Base-by-base conservation (phyloP, 331 rosid genomes). In the Dryas integrifolia region DNA sequence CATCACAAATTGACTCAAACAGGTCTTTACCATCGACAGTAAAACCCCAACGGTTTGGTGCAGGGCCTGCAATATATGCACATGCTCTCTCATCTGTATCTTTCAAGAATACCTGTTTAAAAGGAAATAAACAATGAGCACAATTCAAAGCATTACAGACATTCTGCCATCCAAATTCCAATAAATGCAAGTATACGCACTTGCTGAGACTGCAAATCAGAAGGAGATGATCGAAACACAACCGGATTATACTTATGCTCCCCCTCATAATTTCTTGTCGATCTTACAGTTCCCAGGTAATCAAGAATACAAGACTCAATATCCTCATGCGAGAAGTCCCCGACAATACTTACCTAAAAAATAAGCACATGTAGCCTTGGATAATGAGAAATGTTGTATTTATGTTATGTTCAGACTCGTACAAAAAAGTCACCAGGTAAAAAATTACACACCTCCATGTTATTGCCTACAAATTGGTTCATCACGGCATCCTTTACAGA, bases 1-100 rank as follows among this genome's bases (percentile, higher is more conserved):
- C 82, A 72, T 77, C 78, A 58, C 65, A 74, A 67, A 88, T 72
- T 5, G 88, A 85, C 82, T 81, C 85, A 64, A 92, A 76, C 69
- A 92, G 84, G 76, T 92, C 96, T 53, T 72, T 57, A 49, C 96
- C 96, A 64, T 95, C 96, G 58, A 86, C 96, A 12, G 92, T 89
- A 72, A 80, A 83, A 79, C 99, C 99, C 99, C 99, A 95, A 74
- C 99, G 97, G 83, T 91, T 95, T 67, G 99, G 99, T 49, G 99
- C 96, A 30, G 99, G 99, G 67, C 98, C 97, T 74, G 99, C 94
- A 88, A 95, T 89, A 80, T 92, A 95, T 46, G 99, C 99, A 76
- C 99, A 95, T 71, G 99, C 99, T 77, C 99, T 95, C 86, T 95
- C 99, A 78, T 95, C 99, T 1, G 98, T 92, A 74, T 92, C 99